phyloP scores from a whole-genome alignment of 169 alveolate genomes.

The Cryptosporidium andersoni region DNA sequence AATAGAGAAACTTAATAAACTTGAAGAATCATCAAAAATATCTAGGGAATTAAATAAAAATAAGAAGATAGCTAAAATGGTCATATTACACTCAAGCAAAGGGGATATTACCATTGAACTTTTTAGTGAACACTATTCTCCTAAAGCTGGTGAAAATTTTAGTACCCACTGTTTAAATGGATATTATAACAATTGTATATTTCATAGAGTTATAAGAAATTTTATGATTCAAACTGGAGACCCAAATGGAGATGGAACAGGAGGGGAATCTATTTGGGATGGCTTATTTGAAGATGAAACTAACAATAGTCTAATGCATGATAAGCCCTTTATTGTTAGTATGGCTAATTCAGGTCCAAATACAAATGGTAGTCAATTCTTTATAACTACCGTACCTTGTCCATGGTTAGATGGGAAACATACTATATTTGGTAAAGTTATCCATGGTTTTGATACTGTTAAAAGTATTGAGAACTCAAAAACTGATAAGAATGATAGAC shows the following conservation, averaged over 20 bases:
- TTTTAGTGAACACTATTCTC: slow-evolving; percentile 86
- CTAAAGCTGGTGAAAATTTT: slow-evolving; percentile 96
- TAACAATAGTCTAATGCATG: slow-evolving; percentile 91
- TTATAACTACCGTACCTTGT: slow-evolving; percentile 95
- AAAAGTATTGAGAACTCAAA: slow-evolving; percentile 88
- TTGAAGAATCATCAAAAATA: slow-evolving; percentile 55
- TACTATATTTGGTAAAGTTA: slow-evolving; percentile 97
- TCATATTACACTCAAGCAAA: slow-evolving; percentile 94
- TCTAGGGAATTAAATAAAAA: slow-evolving; percentile 63
- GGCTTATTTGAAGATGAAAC: slow-evolving; percentile 95
- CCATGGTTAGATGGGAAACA: slow-evolving; percentile 98
- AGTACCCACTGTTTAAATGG: slow-evolving; percentile 93
- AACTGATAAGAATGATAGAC: slow-evolving; percentile 82
- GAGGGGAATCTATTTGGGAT: slow-evolving; percentile 96
- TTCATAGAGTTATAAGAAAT: slow-evolving; percentile 90
- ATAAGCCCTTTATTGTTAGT: slow-evolving; percentile 92
- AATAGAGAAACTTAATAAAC: slow-evolving; percentile 64
- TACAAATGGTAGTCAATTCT: slow-evolving; percentile 97
- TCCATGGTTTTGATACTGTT: slow-evolving; percentile 92
- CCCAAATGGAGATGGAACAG: slow-evolving; percentile 99
- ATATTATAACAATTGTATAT: slow-evolving; percentile 84
- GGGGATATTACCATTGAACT: slow-evolving; percentile 96
- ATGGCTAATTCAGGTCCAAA: slow-evolving; percentile 99
- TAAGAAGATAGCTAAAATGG: slow-evolving; percentile 83
- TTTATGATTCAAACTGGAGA: slow-evolving; percentile 99